These are phyloP conservation scores for Suhomyces atakaporum DNA, from an alignment of 1,139 yeast genomes.

Conservation along the genomic window DNA sequence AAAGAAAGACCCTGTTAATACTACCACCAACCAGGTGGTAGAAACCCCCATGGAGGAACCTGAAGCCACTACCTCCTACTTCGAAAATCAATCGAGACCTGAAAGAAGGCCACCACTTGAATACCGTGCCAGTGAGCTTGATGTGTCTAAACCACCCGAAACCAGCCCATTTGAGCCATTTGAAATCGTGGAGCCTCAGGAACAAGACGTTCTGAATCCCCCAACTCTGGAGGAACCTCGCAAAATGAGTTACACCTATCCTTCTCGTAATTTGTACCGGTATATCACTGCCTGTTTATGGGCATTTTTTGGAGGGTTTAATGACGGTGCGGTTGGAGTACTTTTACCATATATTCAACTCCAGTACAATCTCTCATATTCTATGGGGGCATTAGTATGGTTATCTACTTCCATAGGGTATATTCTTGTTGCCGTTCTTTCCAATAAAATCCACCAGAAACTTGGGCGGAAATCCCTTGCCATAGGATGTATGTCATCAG, in stretches of 20 bases:
- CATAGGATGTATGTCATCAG: slow-evolving; percentile 35
- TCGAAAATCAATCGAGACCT: slow-evolving; percentile 3
- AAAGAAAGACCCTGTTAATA: slow-evolving; percentile 1
- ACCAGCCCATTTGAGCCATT: slow-evolving; percentile 5
- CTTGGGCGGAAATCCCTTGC: slow-evolving; percentile 41
- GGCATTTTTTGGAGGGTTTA: slow-evolving; percentile 28
- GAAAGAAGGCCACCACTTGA: slow-evolving; percentile 15
- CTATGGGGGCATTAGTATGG: slow-evolving; percentile 49
- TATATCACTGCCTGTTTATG: slow-evolving; percentile 42
- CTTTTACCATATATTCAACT: slow-evolving; percentile 43
- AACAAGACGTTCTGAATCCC: not conserved
- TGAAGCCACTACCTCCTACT: slow-evolving; percentile 6
- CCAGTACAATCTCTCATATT: slow-evolving; percentile 39
- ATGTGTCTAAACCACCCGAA: not conserved
- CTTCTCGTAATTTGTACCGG: slow-evolving; percentile 45
- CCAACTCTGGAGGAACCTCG: not conserved
- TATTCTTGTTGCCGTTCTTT: slow-evolving; percentile 37
- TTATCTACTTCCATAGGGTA: slow-evolving; percentile 45
- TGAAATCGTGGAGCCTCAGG: slow-evolving; percentile 3
- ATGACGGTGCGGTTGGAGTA: slow-evolving; percentile 49
- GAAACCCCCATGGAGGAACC: slow-evolving; percentile 10
- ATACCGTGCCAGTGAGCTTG: slow-evolving; percentile 12
- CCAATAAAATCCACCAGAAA: slow-evolving; percentile 34
- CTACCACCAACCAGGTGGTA: slow-evolving; percentile 5
- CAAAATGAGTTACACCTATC: slow-evolving; percentile 32